phyloP scores from a whole-genome alignment of 2,329 filamentous ascomycete genomes.

The Colletotrichum orbiculare region DNA sequence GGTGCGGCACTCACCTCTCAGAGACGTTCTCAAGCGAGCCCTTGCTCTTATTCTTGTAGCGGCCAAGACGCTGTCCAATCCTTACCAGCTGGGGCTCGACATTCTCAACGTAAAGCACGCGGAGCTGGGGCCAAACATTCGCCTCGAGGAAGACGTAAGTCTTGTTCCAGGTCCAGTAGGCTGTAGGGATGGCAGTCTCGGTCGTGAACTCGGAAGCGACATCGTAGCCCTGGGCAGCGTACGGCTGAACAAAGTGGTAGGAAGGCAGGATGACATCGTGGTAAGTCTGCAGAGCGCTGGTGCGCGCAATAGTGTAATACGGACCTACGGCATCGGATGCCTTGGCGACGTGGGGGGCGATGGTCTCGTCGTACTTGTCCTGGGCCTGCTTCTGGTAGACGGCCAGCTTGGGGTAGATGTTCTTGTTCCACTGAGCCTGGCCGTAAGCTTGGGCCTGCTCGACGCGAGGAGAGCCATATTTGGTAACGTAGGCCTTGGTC shows the following conservation, averaged over 20 bases:
- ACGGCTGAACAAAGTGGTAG: constrained; percentile 79
- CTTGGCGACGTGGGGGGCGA: constrained; percentile 80
- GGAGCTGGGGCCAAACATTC: constrained; percentile 83
- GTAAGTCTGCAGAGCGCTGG: constrained; percentile 74
- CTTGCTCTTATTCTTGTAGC: constrained; percentile 69
- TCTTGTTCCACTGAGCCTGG: constrained; percentile 80
- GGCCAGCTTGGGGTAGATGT: constrained; percentile 78
- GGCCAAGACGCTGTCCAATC: constrained; percentile 88
- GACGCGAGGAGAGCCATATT: constrained; percentile 80
- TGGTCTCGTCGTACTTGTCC: constrained; percentile 73
- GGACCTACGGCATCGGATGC: constrained; percentile 70
- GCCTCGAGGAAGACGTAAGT: constrained; percentile 77
- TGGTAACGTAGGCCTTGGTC: constrained; percentile 71
- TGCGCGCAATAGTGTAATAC: constrained; percentile 76
- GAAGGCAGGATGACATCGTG: constrained; percentile 79
- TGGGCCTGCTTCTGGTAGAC: constrained; percentile 71
- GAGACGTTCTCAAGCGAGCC: constrained; percentile 46
- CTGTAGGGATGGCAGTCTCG: constrained; percentile 77
- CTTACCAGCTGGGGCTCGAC: constrained; percentile 95
- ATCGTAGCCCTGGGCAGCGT: constrained; percentile 75
- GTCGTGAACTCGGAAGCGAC: constrained; percentile 74
- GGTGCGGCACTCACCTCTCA: constrained; percentile 43
- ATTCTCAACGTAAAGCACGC: constrained; percentile 86
- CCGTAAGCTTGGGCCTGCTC: constrained; percentile 74
- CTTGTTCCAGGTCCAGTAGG: constrained; percentile 76